Percentiles rank a stretch among this genome's conserved stretches.
Conservation (phyloP, 73 alveolate genomes). For the Stentor coeruleus region DNA sequence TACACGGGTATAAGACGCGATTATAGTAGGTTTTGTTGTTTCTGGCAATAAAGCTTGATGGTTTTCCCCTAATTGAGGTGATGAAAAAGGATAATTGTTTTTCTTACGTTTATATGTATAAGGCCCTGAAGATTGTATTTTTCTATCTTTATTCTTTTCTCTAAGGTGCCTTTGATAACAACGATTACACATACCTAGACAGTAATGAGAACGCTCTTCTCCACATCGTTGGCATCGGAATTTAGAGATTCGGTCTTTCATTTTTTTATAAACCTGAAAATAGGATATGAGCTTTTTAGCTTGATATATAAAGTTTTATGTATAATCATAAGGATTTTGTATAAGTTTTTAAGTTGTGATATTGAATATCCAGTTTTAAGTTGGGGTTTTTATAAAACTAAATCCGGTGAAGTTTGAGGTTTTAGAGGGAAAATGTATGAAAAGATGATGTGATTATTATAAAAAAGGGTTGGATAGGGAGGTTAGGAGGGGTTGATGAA, state of each 20-base stretch:
- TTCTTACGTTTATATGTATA: background rate
- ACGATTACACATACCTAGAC: constrained; percentile 23
- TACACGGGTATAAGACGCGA: background rate
- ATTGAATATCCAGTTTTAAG: too few relatives aligned
- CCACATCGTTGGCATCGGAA: constrained; percentile 20
- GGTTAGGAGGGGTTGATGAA: too few relatives aligned
- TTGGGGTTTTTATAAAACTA: too few relatives aligned
- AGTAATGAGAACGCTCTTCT: constrained; percentile 1
- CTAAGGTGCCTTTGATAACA: constrained; percentile 21
- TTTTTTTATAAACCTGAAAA: too few relatives aligned
- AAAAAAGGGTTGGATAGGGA: too few relatives aligned
- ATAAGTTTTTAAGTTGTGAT: too few relatives aligned
- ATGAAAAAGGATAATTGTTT: constrained; percentile 11
- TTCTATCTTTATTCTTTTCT: constrained; percentile 8
- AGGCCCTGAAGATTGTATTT: background rate
- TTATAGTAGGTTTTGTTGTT: background rate
- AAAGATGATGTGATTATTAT: too few relatives aligned
- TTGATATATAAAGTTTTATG: background rate
- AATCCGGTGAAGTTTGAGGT: too few relatives aligned
- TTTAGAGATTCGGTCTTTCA: constrained; percentile 8
- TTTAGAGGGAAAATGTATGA: too few relatives aligned
- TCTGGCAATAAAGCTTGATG: background rate
- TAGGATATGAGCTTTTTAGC: background rate
- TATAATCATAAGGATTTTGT: too few relatives aligned
- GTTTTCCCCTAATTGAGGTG: constrained; percentile 8